Conservation (phyloP, 306 rosid genomes). For the Lagenaria siceraria region DNA sequence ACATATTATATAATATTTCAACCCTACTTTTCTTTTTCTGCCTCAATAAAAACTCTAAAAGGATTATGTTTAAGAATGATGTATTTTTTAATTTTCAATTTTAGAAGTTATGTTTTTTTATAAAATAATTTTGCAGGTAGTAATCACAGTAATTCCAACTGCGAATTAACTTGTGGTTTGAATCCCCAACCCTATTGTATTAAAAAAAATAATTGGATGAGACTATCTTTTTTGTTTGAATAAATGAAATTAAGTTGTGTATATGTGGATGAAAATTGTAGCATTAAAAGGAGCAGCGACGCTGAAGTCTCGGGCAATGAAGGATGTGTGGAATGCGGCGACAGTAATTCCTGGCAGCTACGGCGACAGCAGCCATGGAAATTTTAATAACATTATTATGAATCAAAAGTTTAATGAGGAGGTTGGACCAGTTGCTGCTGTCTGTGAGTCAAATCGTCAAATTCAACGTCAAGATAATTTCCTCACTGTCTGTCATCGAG, state of each 20-base stretch:
- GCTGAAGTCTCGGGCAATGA: constrained; percentile 80
- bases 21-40: too few relatives aligned
- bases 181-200: too few relatives aligned
- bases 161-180: too few relatives aligned
- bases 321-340: constrained; percentile 91
- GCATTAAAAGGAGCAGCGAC: constrained; percentile 97
- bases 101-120: too few relatives aligned
- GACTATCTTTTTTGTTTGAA: too few relatives aligned
- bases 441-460: neutral
- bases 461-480: constrained; percentile 47
- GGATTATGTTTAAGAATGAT: too few relatives aligned
- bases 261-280: constrained; percentile 7
- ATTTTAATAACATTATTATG: constrained; percentile 15
- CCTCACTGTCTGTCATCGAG: constrained; percentile 57
- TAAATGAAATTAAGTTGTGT: neutral
- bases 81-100: too few relatives aligned
- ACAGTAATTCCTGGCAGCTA: constrained; percentile 44
- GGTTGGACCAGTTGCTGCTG: constrained; percentile 12
- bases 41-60: too few relatives aligned
- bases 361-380: constrained; percentile 27
- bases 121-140: too few relatives aligned
- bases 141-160: too few relatives aligned
- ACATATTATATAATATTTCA: too few relatives aligned
- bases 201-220: too few relatives aligned
- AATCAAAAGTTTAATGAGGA: constrained; percentile 48